Conservation (phyloP, 2,329 filamentous ascomycete genomes). For the Fusarium palustre region DNA sequence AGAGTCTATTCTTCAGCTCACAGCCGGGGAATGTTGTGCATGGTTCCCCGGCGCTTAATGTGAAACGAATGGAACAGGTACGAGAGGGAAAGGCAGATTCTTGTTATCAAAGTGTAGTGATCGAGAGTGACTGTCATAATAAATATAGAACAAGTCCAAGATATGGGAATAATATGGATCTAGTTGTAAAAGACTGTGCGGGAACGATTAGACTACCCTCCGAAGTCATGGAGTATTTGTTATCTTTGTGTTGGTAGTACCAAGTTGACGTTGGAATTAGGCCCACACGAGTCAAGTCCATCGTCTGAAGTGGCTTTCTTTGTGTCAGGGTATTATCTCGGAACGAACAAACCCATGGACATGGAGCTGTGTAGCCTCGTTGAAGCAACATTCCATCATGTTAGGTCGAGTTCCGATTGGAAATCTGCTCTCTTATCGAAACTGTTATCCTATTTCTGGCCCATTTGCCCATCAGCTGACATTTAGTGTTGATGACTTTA, state of each 20-base stretch:
- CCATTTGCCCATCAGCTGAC: background rate
- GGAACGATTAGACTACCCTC: too few relatives aligned
- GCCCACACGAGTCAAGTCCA: background rate
- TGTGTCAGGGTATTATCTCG: background rate
- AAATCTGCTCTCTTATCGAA: background rate
- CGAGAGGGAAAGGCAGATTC: background rate
- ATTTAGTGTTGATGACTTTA: background rate
- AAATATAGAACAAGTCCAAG: background rate
- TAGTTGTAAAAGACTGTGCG: background rate
- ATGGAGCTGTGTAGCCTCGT: background rate
- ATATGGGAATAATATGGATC: background rate
- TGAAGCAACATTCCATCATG: background rate
- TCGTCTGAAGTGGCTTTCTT: background rate
- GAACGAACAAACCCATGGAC: background rate
- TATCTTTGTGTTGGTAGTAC: background rate
- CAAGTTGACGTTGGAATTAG: background rate
- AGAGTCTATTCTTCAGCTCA: background rate
- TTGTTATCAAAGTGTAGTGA: too few relatives aligned
- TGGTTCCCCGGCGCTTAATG: conserved; percentile 12
- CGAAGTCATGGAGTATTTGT: background rate
- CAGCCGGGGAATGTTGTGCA: background rate
- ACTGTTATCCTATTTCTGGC: background rate
- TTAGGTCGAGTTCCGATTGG: background rate
- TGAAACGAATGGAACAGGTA: background rate
- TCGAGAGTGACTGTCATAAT: background rate